Conservation (phyloP, 495 filamentous ascomycete species). For the Annulohypoxylon bovei region DNA sequence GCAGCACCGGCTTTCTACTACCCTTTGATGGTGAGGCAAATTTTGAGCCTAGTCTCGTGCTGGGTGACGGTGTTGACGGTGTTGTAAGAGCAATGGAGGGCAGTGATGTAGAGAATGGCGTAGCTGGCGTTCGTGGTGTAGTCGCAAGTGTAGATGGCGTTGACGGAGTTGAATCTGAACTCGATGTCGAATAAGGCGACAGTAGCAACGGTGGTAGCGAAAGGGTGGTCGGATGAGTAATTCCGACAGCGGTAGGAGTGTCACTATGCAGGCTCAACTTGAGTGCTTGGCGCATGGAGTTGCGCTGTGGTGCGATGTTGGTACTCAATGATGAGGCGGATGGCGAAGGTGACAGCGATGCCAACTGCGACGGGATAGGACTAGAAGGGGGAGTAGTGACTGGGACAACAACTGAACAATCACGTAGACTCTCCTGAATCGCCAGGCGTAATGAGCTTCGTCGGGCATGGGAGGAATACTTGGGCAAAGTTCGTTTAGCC, state of each 20-base stretch:
- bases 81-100: not conserved
- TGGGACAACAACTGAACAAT: not conserved
- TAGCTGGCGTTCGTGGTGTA: not conserved
- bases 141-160: not conserved
- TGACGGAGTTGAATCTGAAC: not conserved
- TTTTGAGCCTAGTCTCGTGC: not conserved
- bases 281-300: conserved; percentile 29
- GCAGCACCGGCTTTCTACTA: not conserved
- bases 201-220: not conserved
- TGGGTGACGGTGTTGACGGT: not conserved
- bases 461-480: conserved; percentile 1
- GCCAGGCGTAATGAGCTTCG: conserved; percentile 29
- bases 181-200: not conserved
- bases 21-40: not conserved
- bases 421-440: conserved; percentile 11
- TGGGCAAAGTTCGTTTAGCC: not conserved
- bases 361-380: not conserved
- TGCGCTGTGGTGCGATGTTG: conserved; percentile 11
- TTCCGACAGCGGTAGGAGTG: not conserved
- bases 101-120: not conserved
- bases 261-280: conserved; percentile 7
- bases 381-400: not conserved
- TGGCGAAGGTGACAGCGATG: not conserved
- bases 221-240: not conserved
- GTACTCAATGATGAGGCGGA: not conserved